Evolutionary conservation across 345 rosid genomes (phyloP).

Genomic region (Schrenkiella parvula): DNA sequence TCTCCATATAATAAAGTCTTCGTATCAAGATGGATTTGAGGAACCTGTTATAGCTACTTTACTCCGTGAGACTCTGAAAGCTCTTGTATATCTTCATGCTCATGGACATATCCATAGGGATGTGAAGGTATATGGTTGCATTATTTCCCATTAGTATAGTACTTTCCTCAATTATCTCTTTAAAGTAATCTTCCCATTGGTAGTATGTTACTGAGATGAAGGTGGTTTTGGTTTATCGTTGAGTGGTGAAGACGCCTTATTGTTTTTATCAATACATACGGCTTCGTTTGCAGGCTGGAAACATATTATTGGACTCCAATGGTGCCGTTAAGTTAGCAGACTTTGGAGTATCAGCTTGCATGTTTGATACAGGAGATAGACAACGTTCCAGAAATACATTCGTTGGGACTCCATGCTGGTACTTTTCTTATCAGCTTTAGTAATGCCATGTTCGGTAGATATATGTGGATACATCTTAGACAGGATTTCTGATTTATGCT

Average conservation of each 20-base stretch:
- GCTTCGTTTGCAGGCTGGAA: slow-evolving; percentile 73
- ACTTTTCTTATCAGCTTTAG: slow-evolving; percentile 15
- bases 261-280: slow-evolving; percentile 9
- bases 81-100: slow-evolving; percentile 90
- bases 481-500: slow-evolving; percentile 7
- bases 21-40: slow-evolving; percentile 86
- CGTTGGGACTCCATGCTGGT: slow-evolving; percentile 99
- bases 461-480: neutral
- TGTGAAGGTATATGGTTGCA: slow-evolving; percentile 64
- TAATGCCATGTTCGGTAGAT: slow-evolving; percentile 6
- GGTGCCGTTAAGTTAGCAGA: slow-evolving; percentile 94
- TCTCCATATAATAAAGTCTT: slow-evolving; percentile 87
- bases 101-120: slow-evolving; percentile 98
- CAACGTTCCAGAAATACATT: slow-evolving; percentile 96
- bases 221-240: slow-evolving; percentile 1
- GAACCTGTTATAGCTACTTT: slow-evolving; percentile 89
- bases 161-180: slow-evolving; percentile 1
- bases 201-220: neutral
- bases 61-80: slow-evolving; percentile 86
- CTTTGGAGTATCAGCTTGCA: slow-evolving; percentile 97
- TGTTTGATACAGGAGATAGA: slow-evolving; percentile 98
- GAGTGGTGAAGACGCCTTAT: neutral
- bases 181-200: neutral
- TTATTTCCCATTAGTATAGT: neutral
- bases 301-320: slow-evolving; percentile 71